These are phyloP conservation scores for Priceomyces fermenticarens DNA, from an alignment of 805 yeast genomes.

Conservation along the genomic window DNA sequence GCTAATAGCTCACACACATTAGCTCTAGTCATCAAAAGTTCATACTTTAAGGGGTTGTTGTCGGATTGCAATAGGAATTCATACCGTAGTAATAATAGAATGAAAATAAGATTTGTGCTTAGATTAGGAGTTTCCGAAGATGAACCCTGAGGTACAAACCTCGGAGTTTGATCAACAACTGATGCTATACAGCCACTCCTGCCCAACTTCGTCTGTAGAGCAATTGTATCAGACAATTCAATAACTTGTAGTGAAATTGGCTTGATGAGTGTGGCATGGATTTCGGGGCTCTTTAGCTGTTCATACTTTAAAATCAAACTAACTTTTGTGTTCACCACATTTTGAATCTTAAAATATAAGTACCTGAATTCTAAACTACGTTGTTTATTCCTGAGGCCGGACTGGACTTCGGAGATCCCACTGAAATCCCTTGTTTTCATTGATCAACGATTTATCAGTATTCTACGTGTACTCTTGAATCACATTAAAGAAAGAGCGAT, in stretches of 20 bases:
- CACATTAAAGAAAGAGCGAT: neutral
- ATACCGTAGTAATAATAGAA: conserved; percentile 32
- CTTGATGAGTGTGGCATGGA: conserved; percentile 42
- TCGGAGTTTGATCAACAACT: conserved; percentile 19
- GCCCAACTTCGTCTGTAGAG: conserved; percentile 29
- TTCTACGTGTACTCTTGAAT: neutral
- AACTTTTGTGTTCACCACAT: conserved; percentile 39
- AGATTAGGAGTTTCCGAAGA: conserved; percentile 11
- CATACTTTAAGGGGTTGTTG: conserved; percentile 34
- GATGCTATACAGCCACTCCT: conserved; percentile 21
- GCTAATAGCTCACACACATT: conserved; percentile 53
- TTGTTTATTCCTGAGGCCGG: conserved; percentile 13
- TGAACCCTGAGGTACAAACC: conserved; percentile 16
- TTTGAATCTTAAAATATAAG: conserved; percentile 40
- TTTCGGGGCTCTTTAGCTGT: conserved; percentile 51
- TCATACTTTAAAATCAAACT: conserved; percentile 47
- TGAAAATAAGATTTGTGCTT: conserved; percentile 26
- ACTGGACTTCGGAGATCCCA: neutral
- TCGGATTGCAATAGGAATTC: conserved; percentile 40
- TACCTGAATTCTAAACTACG: conserved; percentile 34
- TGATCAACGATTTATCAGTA: neutral
- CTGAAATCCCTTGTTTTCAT: conserved; percentile 4
- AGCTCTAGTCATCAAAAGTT: conserved; percentile 43
- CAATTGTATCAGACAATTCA: conserved; percentile 35
- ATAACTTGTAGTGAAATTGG: conserved; percentile 43